Conservation (phyloP, 2,329 filamentous ascomycete species). For the Fusarium sp. region DNA sequence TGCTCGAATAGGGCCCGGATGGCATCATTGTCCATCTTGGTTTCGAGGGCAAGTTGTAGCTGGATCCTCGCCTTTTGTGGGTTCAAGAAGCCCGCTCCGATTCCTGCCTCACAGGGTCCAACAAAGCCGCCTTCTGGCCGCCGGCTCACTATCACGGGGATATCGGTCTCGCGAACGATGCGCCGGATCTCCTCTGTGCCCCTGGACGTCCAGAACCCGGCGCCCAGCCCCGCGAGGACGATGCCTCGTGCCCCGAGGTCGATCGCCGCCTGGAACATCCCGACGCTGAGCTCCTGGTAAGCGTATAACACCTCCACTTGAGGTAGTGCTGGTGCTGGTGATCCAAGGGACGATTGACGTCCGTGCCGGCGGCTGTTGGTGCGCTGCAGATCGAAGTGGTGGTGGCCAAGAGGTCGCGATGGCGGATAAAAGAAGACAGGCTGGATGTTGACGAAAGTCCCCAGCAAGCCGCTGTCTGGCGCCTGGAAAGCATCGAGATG, state of each 20-base stretch:
- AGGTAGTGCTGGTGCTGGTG: constrained; percentile 57
- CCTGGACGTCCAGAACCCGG: constrained; percentile 62
- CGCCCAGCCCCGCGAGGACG: constrained; percentile 68
- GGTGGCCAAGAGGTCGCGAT: constrained; percentile 61
- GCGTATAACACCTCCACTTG: constrained; percentile 69
- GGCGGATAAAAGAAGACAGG: constrained; percentile 72
- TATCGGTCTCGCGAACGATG: constrained; percentile 60
- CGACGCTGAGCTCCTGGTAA: constrained; percentile 65
- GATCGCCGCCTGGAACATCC: constrained; percentile 63
- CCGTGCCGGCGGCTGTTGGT: constrained; percentile 24
- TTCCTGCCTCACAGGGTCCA: constrained; percentile 55
- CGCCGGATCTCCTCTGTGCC: constrained; percentile 58
- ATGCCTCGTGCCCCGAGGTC: constrained; percentile 65
- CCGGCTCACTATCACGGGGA: constrained; percentile 65
- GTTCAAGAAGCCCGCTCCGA: constrained; percentile 66
- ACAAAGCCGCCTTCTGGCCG: constrained; percentile 67
- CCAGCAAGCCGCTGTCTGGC: constrained; percentile 68
- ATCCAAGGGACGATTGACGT: constrained; percentile 8
- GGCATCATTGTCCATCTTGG: constrained; percentile 45
- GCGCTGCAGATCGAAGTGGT: constrained; percentile 57
- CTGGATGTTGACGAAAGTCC: constrained; percentile 68
- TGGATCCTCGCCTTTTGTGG: constrained; percentile 68
- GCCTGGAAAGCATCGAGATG: constrained; percentile 72
- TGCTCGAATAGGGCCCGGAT: constrained; percentile 51
- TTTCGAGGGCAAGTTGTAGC: constrained; percentile 59